Evolutionary conservation across 1,284 basidiomycete genomes (phyloP).

Genomic region (Phenoliferia sp.): DNA sequence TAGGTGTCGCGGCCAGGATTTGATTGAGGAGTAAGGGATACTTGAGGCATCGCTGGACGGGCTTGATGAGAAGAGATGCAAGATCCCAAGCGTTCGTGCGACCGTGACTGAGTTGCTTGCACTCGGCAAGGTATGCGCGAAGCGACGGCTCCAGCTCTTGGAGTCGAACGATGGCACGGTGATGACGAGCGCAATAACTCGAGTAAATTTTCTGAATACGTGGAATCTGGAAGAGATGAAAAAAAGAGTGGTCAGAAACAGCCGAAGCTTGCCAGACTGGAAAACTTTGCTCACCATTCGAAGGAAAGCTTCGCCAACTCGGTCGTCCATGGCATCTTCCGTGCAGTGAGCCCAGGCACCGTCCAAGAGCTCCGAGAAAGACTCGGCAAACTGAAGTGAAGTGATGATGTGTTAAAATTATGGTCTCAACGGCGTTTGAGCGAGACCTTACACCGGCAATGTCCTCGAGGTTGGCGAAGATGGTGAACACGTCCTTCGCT

Average conservation of each 20-base stretch:
- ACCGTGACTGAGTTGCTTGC: constrained; percentile 38
- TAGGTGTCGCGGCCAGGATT: constrained; percentile 40
- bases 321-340: constrained; percentile 30
- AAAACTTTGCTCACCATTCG: constrained; percentile 33
- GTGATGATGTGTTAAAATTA: not conserved
- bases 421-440: not conserved
- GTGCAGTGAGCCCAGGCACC: constrained; percentile 29
- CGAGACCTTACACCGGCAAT: constrained; percentile 29
- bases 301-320: constrained; percentile 41
- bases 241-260: too few relatives aligned
- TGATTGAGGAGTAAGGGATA: constrained; percentile 45
- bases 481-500: constrained; percentile 40
- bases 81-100: constrained; percentile 46
- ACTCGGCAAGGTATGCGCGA: constrained; percentile 41
- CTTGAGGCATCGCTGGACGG: constrained; percentile 44
- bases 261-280: not conserved
- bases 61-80: constrained; percentile 46
- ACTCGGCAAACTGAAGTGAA: constrained; percentile 37
- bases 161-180: constrained; percentile 42
- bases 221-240: constrained; percentile 31
- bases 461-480: constrained; percentile 45
- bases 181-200: constrained; percentile 44
- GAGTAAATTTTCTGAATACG: constrained; percentile 42
- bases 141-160: constrained; percentile 38
- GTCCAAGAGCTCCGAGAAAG: constrained; percentile 39